Evolutionary conservation across 495 filamentous ascomycete genomes (phyloP).

Genomic region (Talaromyces nanjingensis): DNA sequence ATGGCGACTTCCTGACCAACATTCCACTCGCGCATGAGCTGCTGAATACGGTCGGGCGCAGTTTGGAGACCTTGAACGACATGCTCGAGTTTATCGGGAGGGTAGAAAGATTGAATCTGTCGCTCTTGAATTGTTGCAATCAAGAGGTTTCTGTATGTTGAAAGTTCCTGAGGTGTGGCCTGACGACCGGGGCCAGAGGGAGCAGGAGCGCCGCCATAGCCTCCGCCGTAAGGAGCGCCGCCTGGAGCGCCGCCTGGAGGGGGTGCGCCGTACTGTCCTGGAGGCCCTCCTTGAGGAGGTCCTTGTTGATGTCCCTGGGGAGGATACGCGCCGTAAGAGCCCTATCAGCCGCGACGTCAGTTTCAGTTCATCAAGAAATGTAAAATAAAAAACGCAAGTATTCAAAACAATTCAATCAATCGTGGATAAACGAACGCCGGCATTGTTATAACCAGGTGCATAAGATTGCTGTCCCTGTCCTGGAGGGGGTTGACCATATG

Average conservation of each 20-base stretch:
- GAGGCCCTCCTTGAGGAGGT: constrained; percentile 7
- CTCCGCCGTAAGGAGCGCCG: constrained; percentile 9
- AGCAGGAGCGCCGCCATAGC: constrained; percentile 12
- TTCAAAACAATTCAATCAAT: constrained; percentile 5
- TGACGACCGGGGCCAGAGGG: constrained; percentile 18
- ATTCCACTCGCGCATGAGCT: constrained; percentile 46
- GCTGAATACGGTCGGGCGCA: constrained; percentile 42
- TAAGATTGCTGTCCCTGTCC: constrained; percentile 23
- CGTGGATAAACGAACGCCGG: constrained; percentile 9
- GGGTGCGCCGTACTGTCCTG: constrained; percentile 25
- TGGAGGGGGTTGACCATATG: constrained; percentile 16
- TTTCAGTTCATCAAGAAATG: not conserved
- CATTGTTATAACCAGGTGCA: constrained; percentile 21
- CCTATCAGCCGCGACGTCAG: constrained; percentile 13
- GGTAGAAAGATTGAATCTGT: constrained; percentile 48
- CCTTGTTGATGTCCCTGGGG: constrained; percentile 16
- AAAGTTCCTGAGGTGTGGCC: constrained; percentile 40
- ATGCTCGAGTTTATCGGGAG: constrained; percentile 33
- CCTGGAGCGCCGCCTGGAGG: constrained; percentile 6
- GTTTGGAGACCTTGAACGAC: constrained; percentile 33
- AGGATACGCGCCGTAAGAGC: constrained; percentile 15
- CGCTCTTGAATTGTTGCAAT: constrained; percentile 52
- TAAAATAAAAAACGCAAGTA: constrained; percentile 4
- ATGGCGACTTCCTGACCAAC: constrained; percentile 56
- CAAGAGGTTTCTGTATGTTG: constrained; percentile 47